Evolutionary conservation across 2,329 filamentous ascomycete species (phyloP).

Genomic region (Trichoderma asperellum): DNA sequence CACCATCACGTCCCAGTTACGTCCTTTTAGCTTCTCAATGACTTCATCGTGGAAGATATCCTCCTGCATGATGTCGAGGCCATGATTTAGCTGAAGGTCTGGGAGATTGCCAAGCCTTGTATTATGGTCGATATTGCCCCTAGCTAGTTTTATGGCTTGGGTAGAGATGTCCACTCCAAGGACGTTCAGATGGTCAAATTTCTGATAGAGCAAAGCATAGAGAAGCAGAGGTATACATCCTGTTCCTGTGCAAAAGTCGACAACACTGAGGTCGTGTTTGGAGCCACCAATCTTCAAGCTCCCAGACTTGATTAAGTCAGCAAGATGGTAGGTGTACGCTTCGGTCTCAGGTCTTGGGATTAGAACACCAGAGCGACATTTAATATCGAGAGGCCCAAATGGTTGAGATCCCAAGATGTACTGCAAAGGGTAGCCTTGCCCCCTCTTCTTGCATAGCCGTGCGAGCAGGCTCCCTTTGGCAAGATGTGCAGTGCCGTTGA

Average conservation of each 20-base stretch:
- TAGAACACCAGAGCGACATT: constrained; percentile 75
- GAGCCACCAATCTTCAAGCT: constrained; percentile 25
- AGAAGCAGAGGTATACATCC: constrained; percentile 87
- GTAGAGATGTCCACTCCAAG: constrained; percentile 74
- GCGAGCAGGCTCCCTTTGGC: constrained; percentile 38
- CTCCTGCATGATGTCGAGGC: constrained; percentile 51
- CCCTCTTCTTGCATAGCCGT: constrained; percentile 53
- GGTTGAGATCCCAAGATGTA: constrained; percentile 88
- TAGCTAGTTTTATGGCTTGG: constrained; percentile 66
- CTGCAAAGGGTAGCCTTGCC: constrained; percentile 76
- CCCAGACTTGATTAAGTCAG: constrained; percentile 46
- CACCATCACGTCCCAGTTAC: constrained; percentile 67
- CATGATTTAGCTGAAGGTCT: constrained; percentile 31
- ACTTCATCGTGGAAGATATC: constrained; percentile 54
- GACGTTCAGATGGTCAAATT: constrained; percentile 52
- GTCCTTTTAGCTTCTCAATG: constrained; percentile 36
- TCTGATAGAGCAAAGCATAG: constrained; percentile 60
- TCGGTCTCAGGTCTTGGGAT: constrained; percentile 84
- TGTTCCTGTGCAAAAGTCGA: constrained; percentile 89
- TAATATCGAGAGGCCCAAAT: constrained; percentile 81
- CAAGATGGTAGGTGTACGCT: constrained; percentile 64
- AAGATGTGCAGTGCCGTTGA: constrained; percentile 39
- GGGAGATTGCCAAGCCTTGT: constrained; percentile 35
- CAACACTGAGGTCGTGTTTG: constrained; percentile 56
- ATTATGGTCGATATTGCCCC: constrained; percentile 64